Percentiles rank a stretch among this genome's conserved stretches.
These are phyloP conservation scores for Metschnikowia kunwiensis DNA, from an alignment of 805 yeast genomes.

Conservation along the genomic window DNA sequence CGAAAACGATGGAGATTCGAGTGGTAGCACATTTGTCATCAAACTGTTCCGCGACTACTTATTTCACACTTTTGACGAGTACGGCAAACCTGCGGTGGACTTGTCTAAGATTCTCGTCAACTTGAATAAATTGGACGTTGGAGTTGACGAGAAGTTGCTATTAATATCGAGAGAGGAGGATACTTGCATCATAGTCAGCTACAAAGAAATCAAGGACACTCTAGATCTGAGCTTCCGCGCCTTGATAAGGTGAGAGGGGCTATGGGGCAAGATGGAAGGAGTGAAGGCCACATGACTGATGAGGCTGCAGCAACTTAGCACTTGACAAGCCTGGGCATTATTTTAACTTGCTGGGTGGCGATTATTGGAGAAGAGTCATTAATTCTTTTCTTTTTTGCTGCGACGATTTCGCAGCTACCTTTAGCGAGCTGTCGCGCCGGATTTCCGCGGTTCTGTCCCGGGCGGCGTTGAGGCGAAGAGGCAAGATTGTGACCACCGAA, in stretches of 20 bases:
- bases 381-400: background rate
- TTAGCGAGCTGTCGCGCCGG: no score
- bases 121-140: conserved; percentile 89
- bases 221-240: conserved; percentile 64
- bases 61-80: conserved; percentile 78
- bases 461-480: no score
- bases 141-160: conserved; percentile 77
- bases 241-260: conserved; percentile 11
- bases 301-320: no score
- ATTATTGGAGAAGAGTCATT: background rate
- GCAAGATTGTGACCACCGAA: no score
- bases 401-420: background rate
- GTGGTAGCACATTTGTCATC: conserved; percentile 62
- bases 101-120: conserved; percentile 74
- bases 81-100: conserved; percentile 76
- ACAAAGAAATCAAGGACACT: conserved; percentile 73
- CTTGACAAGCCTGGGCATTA: no score
- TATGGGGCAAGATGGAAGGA: no score
- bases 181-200: conserved; percentile 79
- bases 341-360: conserved; percentile 1
- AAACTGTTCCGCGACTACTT: conserved; percentile 78
- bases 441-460: no score
- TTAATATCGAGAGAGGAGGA: conserved; percentile 82
- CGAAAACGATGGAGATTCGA: conserved; percentile 52
- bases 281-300: no score